Evolutionary conservation across 371 early-diverging fungal species (phyloP).

Genomic region (Rhizopus arrhizus): DNA sequence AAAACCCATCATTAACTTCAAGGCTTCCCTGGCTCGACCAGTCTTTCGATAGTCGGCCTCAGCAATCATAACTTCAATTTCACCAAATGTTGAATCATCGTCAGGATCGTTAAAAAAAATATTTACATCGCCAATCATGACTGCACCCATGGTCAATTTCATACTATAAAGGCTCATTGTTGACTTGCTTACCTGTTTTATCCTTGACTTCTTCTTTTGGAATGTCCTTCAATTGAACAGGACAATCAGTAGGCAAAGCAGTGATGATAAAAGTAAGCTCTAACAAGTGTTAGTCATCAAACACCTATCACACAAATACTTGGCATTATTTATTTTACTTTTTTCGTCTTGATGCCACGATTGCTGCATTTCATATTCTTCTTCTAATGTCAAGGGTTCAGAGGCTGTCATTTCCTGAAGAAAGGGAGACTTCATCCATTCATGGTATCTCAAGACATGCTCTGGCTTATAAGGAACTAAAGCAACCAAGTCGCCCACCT

Average conservation of each 20-base stretch:
- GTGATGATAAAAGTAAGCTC: conserved; percentile 78
- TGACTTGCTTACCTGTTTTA: conserved; percentile 34
- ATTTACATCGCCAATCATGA: conserved; percentile 94
- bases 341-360: conserved; percentile 85
- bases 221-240: conserved; percentile 21
- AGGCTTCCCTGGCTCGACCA: conserved; percentile 74
- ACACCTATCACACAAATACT: background rate
- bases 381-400: conserved; percentile 86
- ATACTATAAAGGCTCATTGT: background rate
- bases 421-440: conserved; percentile 92
- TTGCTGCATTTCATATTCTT: conserved; percentile 93
- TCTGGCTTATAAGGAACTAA: conserved; percentile 85
- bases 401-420: conserved; percentile 93
- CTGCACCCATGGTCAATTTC: conserved; percentile 18
- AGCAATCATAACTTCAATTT: conserved; percentile 95
- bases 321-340: conserved; percentile 54
- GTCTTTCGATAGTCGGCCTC: conserved; percentile 66
- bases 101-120: conserved; percentile 85
- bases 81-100: conserved; percentile 71
- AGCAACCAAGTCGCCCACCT: conserved; percentile 68
- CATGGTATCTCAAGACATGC: conserved; percentile 88
- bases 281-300: conserved; percentile 16
- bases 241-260: conserved; percentile 30
- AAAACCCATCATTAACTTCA: conserved; percentile 83
- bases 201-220: conserved; percentile 43